Evolutionary conservation across 1,284 basidiomycete species (phyloP), one percentile per base, ranked within the genome.

Genomic region (Farysia itapuensis): DNA sequence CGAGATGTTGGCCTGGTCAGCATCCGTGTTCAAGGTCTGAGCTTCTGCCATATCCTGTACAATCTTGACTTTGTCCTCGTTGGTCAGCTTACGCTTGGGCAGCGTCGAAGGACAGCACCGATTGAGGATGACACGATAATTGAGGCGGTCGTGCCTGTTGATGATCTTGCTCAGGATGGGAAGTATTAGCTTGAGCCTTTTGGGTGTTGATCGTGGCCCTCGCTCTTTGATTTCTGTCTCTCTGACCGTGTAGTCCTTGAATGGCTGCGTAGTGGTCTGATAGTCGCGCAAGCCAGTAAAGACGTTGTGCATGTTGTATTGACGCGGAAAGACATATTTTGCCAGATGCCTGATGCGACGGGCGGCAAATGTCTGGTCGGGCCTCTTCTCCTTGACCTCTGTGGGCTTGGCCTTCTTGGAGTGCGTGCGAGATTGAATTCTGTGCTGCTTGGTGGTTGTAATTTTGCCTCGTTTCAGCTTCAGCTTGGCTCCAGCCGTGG

Each of bases 251-350:
- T 84, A 86, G 65, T 87, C 81, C 3, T 81, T 79, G 37, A 81
- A 79, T 15, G 67, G 57, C 67, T 80, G 43, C 45, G 53, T 43
- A 34, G 66, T 46, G 34, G 43, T 16, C 6, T 53, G 45, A 11
- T 44, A 41, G 45, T 68, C 68, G n/a, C 40, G 51, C 8, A 24
- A 38, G 35, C 36, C 64, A 29, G 68, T 72, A 49, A 84, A 90
- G 3, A 84, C 81, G 56, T 80, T 87, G 11, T 81, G 75, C 1
- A 93, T 76, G 0, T 82, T 81, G 63, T 86, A 89, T 60, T 90
- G 87, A 22, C 84, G 81, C 6, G 89, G 85, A 65, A 93, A 93
- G 0, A 94, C 79, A 70, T 92, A 88, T 78, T 90, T 91, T 18
- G 85, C 81, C 2, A 89, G 75, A 64, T 85, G 85, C 18, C 87